Evolutionary conservation across 345 rosid species (phyloP), one percentile per base, ranked within the genome.

Genomic region (Dovyalis caffra): DNA sequence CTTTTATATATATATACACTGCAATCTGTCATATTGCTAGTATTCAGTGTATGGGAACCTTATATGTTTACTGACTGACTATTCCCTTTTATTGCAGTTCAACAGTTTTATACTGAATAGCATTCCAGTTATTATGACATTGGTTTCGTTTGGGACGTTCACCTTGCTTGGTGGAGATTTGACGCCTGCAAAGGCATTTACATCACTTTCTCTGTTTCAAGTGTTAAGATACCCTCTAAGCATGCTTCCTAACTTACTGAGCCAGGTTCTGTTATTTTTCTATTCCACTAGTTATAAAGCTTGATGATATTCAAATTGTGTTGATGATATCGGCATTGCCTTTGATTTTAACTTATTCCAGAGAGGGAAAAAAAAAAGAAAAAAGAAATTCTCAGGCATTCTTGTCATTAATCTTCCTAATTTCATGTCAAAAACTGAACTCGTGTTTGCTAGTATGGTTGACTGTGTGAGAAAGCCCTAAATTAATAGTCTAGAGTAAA

Each of bases 121-220:
- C 80, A 80, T 80, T 16, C 83, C 83, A 63, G 83, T 80, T 63
- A 23, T 80, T 38, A 80, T 80, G 73, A 80, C 83, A 47, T 51
- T 80, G 67, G 76, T 76, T 76, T 80, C 83, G 38, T 80, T 80
- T 29, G 77, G 83, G 28, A 49, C 80, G 28, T 80, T 80, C 71
- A 80, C 83, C 40, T 68, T 72, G 61, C 77, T 80, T 49, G 83
- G 83, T 21, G 80, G 83, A 53, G 83, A 80, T 31, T 72, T 80
- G 74, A 80, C 83, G 23, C 83, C 83, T 49, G 74, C 83, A 35
- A 76, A 79, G 72, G 83, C 83, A 61, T 80, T 80, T 66, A 80
- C 83, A 15, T 80, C 83, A 15, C 80, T 80, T 35, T 72, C 83
- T 72, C 45, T 80, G 38, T 80, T 80, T 80, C 83, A 80, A 80